Evolutionary conservation across 1,284 basidiomycete genomes (phyloP), one percentile per base, ranked within the genome.

Genomic region (Ustilago nuda): DNA sequence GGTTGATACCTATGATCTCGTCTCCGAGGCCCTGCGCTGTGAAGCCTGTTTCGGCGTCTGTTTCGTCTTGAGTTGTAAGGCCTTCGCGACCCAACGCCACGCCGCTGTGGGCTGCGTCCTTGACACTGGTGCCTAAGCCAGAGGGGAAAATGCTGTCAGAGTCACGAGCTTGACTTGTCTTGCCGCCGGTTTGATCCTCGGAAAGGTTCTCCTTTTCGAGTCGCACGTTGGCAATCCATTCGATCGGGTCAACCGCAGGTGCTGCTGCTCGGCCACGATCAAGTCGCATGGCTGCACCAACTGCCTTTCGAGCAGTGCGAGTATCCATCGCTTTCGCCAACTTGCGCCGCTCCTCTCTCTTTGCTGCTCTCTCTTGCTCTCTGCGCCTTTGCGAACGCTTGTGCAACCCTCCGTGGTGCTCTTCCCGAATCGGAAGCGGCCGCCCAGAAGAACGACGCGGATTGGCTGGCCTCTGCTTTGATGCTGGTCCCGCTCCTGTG

Each of bases 1-100:
- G 75, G 30, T 76, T 80, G 48, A 85, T 76, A 35, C 69, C 65
- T 57, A 80, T 59, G 56, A 82, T 79, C 60, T 82, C 80, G 48
- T 80, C 76, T 1, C 76, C 76, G 12, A 84, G 53, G 3, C 64
- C 55, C 52, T 78, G 78, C 6, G 70, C 66, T 15, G 69, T 72
- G 37, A 61, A 50, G n/a, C 71, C 71, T 4, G 55, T 41, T 13
- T 66, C 66, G 17, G 54, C 68, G 15, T 77, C 74, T 3, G 63
- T 72, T 12, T 72, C 69, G 46, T 72, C 70, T 51, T 72, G 69
- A 0, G 72, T 71, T 2, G 66, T 59, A 13, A 65, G 46, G 3
- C 65, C 68, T 1, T 59, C 71, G 7, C 55, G 64, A 17, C 65
- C 61, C 11, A 68, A 65, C 4, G 53, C 66, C 23, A 66, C 53